Percentiles rank a stretch among this genome's conserved stretches.
These are phyloP conservation scores for Musa beccarii DNA, from an alignment of 176 grass and related monocot species.

Conservation along the genomic window DNA sequence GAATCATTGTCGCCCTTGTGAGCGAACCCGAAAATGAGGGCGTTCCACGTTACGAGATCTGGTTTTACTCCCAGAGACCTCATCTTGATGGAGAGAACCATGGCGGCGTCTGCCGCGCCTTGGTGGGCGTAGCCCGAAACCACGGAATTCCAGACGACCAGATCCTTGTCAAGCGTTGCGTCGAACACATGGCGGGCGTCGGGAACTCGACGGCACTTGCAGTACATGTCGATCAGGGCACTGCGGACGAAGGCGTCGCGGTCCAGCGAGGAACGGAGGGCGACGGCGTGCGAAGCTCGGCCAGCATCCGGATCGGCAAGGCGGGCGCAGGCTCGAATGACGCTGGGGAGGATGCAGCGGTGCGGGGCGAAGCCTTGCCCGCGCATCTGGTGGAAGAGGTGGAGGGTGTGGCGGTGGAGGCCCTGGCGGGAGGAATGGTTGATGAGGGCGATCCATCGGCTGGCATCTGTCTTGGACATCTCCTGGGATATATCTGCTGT, in stretches of 20 bases:
- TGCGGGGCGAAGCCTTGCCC: slow-evolving; percentile 14
- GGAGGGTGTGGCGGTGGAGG: slow-evolving; percentile 29
- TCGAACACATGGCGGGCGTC: slow-evolving; percentile 57
- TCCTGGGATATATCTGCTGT: no score
- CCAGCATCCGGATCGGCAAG: slow-evolving; percentile 30
- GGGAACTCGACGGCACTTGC: slow-evolving; percentile 31
- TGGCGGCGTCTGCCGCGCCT: slow-evolving; percentile 25
- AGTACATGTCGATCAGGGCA: slow-evolving; percentile 56
- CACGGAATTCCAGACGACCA: slow-evolving; percentile 54
- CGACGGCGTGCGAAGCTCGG: slow-evolving; percentile 32
- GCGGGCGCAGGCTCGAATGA: slow-evolving; percentile 43
- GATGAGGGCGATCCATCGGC: slow-evolving; percentile 38
- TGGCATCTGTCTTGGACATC: slow-evolving; percentile 8
- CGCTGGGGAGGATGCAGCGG: slow-evolving; percentile 34
- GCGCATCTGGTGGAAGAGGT: slow-evolving; percentile 37
- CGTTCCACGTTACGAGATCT: slow-evolving; percentile 54
- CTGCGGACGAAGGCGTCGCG: slow-evolving; percentile 33
- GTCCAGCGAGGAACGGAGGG: slow-evolving; percentile 24
- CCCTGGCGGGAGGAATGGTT: slow-evolving; percentile 27
- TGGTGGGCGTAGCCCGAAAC: slow-evolving; percentile 49
- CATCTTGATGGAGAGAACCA: slow-evolving; percentile 48
- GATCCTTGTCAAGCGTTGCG: slow-evolving; percentile 28
- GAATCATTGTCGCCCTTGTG: slow-evolving; percentile 24
- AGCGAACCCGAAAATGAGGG: slow-evolving; percentile 37
- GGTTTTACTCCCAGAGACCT: slow-evolving; percentile 21